Conservation (phyloP, 257 asterid species). For the Haberlea rhodopensis region DNA sequence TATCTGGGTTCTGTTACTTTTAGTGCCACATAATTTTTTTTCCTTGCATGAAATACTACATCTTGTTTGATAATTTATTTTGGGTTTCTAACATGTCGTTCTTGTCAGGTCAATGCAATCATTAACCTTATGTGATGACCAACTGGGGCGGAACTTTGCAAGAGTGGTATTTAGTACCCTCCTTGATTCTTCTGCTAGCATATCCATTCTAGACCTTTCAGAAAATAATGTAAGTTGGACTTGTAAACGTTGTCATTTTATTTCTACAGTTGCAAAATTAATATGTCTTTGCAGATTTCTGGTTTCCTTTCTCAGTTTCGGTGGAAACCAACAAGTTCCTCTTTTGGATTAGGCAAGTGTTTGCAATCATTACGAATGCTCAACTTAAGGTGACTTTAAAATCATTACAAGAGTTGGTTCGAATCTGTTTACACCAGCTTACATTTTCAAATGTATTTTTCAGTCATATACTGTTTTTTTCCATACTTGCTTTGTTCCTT, state of each 20-base stretch:
- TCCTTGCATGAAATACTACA: slow-evolving; percentile 1
- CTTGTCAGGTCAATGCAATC: slow-evolving; percentile 62
- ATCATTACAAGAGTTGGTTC: slow-evolving; percentile 2
- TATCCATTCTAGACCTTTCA: slow-evolving; percentile 74
- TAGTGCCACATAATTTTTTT: neutral
- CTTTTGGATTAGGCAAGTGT: slow-evolving; percentile 48
- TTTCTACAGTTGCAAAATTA: slow-evolving; percentile 15
- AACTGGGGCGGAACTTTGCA: slow-evolving; percentile 54
- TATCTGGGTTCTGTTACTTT: slow-evolving; percentile 4
- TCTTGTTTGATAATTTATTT: slow-evolving; percentile 18
- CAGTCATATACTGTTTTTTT: slow-evolving; percentile 1
- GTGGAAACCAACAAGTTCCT: slow-evolving; percentile 41
- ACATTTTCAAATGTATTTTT: slow-evolving; percentile 17
- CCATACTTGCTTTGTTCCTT: slow-evolving; percentile 7
- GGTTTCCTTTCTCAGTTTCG: slow-evolving; percentile 73
- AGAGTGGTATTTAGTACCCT: slow-evolving; percentile 59
- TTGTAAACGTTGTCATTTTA: slow-evolving; percentile 15
- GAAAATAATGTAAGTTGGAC: slow-evolving; percentile 72
- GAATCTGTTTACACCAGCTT: slow-evolving; percentile 2
- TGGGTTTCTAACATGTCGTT: slow-evolving; percentile 22
- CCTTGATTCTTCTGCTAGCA: slow-evolving; percentile 54
- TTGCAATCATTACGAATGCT: slow-evolving; percentile 62
- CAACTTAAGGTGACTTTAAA: slow-evolving; percentile 62
- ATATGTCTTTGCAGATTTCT: slow-evolving; percentile 54
- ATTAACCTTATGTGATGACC: slow-evolving; percentile 62